These are phyloP conservation scores for Exophiala xenobiotica DNA, from an alignment of 2,329 filamentous ascomycete species.

Conservation along the genomic window DNA sequence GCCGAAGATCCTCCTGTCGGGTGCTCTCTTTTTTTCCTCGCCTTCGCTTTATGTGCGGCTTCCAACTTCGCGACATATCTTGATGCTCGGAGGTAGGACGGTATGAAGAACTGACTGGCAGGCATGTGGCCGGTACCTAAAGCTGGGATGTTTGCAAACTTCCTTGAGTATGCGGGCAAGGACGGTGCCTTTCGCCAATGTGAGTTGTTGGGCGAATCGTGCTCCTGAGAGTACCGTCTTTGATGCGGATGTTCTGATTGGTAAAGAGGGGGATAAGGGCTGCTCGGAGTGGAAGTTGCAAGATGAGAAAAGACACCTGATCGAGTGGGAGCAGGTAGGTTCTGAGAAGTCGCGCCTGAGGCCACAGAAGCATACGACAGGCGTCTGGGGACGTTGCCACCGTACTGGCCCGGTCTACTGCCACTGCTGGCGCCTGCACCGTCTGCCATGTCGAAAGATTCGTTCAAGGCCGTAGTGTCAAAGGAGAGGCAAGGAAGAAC, in stretches of 20 bases:
- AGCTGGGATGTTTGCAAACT: slow-evolving; percentile 42
- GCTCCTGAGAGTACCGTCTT: slow-evolving; percentile 44
- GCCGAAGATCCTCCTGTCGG: slow-evolving; percentile 42
- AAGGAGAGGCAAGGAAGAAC: not conserved
- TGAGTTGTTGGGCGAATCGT: slow-evolving; percentile 47
- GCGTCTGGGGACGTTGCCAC: slow-evolving; percentile 41
- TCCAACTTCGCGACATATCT: slow-evolving; percentile 75
- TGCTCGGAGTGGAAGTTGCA: slow-evolving; percentile 34
- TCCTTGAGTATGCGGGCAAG: slow-evolving; percentile 49
- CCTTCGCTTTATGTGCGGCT: slow-evolving; percentile 64
- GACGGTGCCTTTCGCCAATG: slow-evolving; percentile 45
- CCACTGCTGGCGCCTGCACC: slow-evolving; percentile 17
- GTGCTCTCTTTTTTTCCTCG: slow-evolving; percentile 53
- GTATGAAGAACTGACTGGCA: slow-evolving; percentile 67
- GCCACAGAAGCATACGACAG: slow-evolving; percentile 64
- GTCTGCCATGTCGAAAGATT: slow-evolving; percentile 17
- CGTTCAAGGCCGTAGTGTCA: not conserved
- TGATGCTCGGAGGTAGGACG: slow-evolving; percentile 78
- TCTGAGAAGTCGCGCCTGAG: slow-evolving; percentile 48
- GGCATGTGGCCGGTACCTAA: slow-evolving; percentile 29
- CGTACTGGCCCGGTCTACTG: slow-evolving; percentile 13
- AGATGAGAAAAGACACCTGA: slow-evolving; percentile 37
- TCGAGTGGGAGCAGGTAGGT: slow-evolving; percentile 43
- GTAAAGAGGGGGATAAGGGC: slow-evolving; percentile 39
- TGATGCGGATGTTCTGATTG: slow-evolving; percentile 35